Conservation (phyloP, 2,329 filamentous ascomycete species). For the Neodidymelliopsis sp. region DNA sequence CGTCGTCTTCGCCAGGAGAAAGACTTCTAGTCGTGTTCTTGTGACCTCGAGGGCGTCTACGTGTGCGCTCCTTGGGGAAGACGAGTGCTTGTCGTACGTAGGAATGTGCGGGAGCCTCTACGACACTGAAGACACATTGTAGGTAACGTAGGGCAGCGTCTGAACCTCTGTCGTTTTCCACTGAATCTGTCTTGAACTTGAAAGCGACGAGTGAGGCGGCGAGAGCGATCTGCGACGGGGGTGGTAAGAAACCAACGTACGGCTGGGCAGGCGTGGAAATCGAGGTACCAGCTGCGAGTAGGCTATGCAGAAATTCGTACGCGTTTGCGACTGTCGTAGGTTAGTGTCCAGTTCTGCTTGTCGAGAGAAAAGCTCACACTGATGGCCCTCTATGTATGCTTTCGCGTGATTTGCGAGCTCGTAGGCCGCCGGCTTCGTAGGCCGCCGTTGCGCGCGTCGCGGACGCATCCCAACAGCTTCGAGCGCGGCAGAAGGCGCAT, state of each 20-base stretch:
- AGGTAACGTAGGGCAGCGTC: slow-evolving; percentile 75
- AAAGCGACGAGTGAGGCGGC: slow-evolving; percentile 83
- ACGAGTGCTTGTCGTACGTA: slow-evolving; percentile 74
- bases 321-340: slow-evolving; percentile 39
- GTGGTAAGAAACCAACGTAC: slow-evolving; percentile 68
- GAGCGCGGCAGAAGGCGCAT: slow-evolving; percentile 23
- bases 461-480: slow-evolving; percentile 35
- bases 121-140: slow-evolving; percentile 67
- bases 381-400: slow-evolving; percentile 45
- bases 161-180: slow-evolving; percentile 68
- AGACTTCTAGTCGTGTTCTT: slow-evolving; percentile 32
- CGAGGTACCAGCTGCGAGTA: slow-evolving; percentile 43
- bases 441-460: slow-evolving; percentile 37
- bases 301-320: slow-evolving; percentile 43
- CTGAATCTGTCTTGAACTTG: slow-evolving; percentile 73
- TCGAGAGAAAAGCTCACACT: slow-evolving; percentile 33
- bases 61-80: slow-evolving; percentile 58
- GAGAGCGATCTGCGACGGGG: slow-evolving; percentile 76
- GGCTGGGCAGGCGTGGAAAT: slow-evolving; percentile 44
- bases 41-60: slow-evolving; percentile 29
- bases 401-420: slow-evolving; percentile 48
- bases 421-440: slow-evolving; percentile 42
- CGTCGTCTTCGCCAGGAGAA: slow-evolving; percentile 45
- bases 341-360: not conserved
- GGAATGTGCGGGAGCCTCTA: slow-evolving; percentile 72